Evolutionary conservation across 2,329 filamentous ascomycete species (phyloP).

Genomic region (Colletotrichum plurivorum): DNA sequence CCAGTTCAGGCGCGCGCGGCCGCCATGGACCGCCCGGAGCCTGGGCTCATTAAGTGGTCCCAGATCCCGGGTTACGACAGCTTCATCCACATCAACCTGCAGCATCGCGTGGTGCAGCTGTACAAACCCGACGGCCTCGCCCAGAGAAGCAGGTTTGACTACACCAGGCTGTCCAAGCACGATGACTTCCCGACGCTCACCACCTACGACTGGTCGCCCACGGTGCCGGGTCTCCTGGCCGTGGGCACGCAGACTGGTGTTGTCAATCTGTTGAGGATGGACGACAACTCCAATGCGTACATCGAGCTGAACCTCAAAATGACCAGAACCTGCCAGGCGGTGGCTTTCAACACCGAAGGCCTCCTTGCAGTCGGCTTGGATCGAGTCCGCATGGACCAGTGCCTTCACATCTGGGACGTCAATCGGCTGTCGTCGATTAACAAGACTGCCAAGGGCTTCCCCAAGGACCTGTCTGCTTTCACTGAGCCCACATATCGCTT

Average conservation of each 20-base stretch:
- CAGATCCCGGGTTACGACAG: conserved; percentile 70
- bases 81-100: conserved; percentile 76
- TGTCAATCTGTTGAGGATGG: conserved; percentile 80
- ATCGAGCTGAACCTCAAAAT: conserved; percentile 80
- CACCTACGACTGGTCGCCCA: conserved; percentile 77
- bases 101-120: conserved; percentile 73
- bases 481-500: conserved; percentile 71
- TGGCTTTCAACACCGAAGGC: conserved; percentile 81
- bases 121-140: conserved; percentile 74
- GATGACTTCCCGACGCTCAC: conserved; percentile 75
- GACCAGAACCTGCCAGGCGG: conserved; percentile 83
- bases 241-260: conserved; percentile 83
- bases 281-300: conserved; percentile 77
- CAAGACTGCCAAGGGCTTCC: conserved; percentile 63
- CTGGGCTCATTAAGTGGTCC: conserved; percentile 77
- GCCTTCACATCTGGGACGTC: conserved; percentile 87
- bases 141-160: conserved; percentile 70
- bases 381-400: conserved; percentile 84
- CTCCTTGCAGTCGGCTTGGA: conserved; percentile 85
- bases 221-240: conserved; percentile 76
- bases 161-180: conserved; percentile 69
- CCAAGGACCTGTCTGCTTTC: conserved; percentile 62
- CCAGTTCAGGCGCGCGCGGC: conserved; percentile 34
- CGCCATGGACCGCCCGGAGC: conserved; percentile 71
- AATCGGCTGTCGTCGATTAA: conserved; percentile 70